These are phyloP conservation scores for Asterophora lycoperdoides DNA, from an alignment of 768 basidiomycete genomes.

Conservation along the genomic window DNA sequence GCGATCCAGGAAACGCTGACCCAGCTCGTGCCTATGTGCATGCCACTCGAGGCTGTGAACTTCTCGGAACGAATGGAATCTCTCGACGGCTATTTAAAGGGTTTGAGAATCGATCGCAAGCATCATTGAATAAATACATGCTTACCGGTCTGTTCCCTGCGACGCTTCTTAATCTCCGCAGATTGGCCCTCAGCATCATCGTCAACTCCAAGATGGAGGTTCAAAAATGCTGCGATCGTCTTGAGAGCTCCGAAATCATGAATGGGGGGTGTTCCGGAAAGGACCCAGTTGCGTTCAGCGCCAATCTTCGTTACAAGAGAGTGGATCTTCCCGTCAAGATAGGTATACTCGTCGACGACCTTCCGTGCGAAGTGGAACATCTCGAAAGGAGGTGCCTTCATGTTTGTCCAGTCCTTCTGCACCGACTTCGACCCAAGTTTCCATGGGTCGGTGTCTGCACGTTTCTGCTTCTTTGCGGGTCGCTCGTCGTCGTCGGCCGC, in stretches of 20 bases:
- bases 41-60: slow-evolving; percentile 93
- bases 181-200: slow-evolving; percentile 83
- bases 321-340: slow-evolving; percentile 77
- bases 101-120: slow-evolving; percentile 5
- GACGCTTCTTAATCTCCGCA: slow-evolving; percentile 72
- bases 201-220: slow-evolving; percentile 87
- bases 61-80: slow-evolving; percentile 96
- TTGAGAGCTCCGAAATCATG: slow-evolving; percentile 88
- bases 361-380: slow-evolving; percentile 90
- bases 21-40: slow-evolving; percentile 75
- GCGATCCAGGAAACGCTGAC: slow-evolving; percentile 75
- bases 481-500: slow-evolving; percentile 34
- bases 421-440: slow-evolving; percentile 61
- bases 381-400: slow-evolving; percentile 82
- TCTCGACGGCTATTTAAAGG: slow-evolving; percentile 66
- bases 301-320: slow-evolving; percentile 72
- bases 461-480: slow-evolving; percentile 56
- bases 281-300: slow-evolving; percentile 84
- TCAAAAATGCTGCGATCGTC: slow-evolving; percentile 84
- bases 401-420: slow-evolving; percentile 68
- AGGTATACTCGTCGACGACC: slow-evolving; percentile 94
- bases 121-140: background rate
- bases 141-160: slow-evolving; percentile 78
- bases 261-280: slow-evolving; percentile 95
- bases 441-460: slow-evolving; percentile 72